A percentile compares a stretch with the other conserved stretches of the same genome.
Evolutionary conservation across 371 early-diverging fungal species (phyloP).

Genomic region (Dinochytrium kinnereticum): DNA sequence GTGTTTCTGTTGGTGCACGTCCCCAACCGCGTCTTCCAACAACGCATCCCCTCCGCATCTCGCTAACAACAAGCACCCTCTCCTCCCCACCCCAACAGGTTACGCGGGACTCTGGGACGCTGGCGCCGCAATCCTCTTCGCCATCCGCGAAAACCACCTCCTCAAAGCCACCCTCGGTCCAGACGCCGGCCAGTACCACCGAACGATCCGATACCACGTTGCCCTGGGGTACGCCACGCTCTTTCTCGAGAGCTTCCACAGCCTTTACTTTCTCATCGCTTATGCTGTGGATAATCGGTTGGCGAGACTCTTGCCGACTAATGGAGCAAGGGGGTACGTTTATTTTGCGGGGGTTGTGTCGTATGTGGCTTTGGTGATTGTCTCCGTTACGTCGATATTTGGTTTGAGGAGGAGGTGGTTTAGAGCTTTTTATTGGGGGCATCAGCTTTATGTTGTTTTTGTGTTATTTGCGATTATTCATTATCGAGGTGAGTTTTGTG

Average conservation of each 20-base stretch:
- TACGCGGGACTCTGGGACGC: slow-evolving; percentile 35
- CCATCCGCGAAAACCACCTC: slow-evolving; percentile 33
- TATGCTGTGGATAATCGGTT: slow-evolving; percentile 11
- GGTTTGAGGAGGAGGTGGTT: slow-evolving; percentile 22
- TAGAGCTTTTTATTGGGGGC: slow-evolving; percentile 33
- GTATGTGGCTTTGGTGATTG: slow-evolving; percentile 6
- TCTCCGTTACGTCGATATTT: slow-evolving; percentile 27
- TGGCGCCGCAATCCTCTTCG: slow-evolving; percentile 27
- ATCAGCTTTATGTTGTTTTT: slow-evolving; percentile 31
- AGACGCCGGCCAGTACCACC: slow-evolving; percentile 27
- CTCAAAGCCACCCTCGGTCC: slow-evolving; percentile 21
- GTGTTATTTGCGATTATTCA: slow-evolving; percentile 25
- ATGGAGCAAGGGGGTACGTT: background rate
- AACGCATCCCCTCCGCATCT: background rate
- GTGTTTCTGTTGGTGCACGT: too few species aligned
- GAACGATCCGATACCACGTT: slow-evolving; percentile 23
- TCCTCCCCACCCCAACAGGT: background rate
- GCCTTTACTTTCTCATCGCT: slow-evolving; percentile 16
- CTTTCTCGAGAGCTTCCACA: slow-evolving; percentile 20
- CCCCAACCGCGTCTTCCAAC: too few species aligned
- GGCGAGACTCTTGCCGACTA: slow-evolving; percentile 4
- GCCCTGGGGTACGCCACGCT: slow-evolving; percentile 27
- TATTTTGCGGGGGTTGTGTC: slow-evolving; percentile 24
- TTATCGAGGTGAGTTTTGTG: background rate
- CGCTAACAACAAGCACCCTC: background rate